Evolutionary conservation across 768 basidiomycete species (phyloP), one percentile per base, ranked within the genome.

Genomic region (Kwoniella sp.): DNA sequence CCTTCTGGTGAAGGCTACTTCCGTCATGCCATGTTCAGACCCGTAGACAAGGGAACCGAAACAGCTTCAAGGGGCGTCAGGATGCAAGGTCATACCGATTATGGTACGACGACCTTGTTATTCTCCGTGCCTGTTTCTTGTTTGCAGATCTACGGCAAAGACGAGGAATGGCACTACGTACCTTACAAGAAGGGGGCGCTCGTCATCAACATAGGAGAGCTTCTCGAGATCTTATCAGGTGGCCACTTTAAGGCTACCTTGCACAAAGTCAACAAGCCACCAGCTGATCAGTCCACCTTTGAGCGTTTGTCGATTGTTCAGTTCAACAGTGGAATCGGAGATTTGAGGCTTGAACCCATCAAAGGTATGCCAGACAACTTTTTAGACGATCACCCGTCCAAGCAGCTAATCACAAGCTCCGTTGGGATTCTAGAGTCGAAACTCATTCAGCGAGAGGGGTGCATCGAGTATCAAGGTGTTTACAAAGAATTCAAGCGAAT

Each of bases 191-290:
- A 68, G 1, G 75, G 75, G 17, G 66, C 75, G 1, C 51, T 77
- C 22, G 70, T 77, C 3, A 68, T 77, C 63, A 77, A 77, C 65
- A 71, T 77, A 21, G 75, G 72, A 8, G 75, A 77, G 26, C 71
- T 71, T 1, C 62, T 76, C 1, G 72, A 76, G 36, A 48, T 59
- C 27, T 19, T 59, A 6, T 59, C 58, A 1, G 58, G 58, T 21
- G 68, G 68, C 10, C 68, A 69, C 53, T 69, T 69, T 65, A 63
- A 66, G 46, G 68, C 68, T 8, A 69, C 58, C 17, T 17, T 46
- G 49, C 58, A 59, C 58, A 30, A 48, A 59, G 58, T 59, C 0
- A 30, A 49, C 48, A 36, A 59, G 29, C 58, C 58, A 21, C 55
- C 55, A 1, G 21, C 55, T 3, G 37, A 36, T 21, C 55, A 56